These are phyloP conservation scores for Eleusine indica DNA, from an alignment of 176 grass and related monocot genomes.

Conservation along the genomic window DNA sequence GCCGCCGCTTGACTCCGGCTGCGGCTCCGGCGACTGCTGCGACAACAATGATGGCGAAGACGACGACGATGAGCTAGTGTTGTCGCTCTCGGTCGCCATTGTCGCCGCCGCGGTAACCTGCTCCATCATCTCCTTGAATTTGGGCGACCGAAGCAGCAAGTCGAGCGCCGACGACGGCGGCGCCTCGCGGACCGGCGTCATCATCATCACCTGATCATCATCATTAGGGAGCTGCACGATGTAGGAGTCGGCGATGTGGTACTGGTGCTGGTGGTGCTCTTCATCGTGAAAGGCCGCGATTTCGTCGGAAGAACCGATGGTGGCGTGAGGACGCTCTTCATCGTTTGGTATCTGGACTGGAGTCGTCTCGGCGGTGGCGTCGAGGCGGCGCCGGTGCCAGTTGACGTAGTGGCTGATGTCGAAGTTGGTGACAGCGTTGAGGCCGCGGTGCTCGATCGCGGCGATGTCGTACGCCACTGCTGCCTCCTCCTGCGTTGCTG, in stretches of 20 bases:
- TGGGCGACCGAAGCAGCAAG: slow-evolving; percentile 41
- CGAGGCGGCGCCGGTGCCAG: slow-evolving; percentile 24
- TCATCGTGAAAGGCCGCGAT: not conserved
- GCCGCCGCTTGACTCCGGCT: not conserved
- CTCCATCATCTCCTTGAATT: slow-evolving; percentile 65
- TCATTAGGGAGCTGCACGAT: not conserved
- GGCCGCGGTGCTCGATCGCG: slow-evolving; percentile 69
- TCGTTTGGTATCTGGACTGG: not conserved
- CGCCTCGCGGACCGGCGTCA: not conserved
- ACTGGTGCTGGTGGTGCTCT: not conserved
- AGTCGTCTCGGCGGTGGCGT: not conserved
- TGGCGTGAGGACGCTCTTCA: not conserved
- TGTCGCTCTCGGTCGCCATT: not conserved
- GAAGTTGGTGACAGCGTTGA: slow-evolving; percentile 82
- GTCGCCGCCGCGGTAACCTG: not conserved
- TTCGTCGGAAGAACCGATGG: not conserved
- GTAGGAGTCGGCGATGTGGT: not conserved
- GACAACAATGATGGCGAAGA: not conserved
- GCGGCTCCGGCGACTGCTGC: not conserved
- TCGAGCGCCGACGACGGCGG: slow-evolving; percentile 16
- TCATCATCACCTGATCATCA: too few relatives aligned
- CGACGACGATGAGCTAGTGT: not conserved
- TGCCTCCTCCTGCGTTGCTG: slow-evolving; percentile 81
- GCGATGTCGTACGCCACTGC: slow-evolving; percentile 80
- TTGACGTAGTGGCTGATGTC: slow-evolving; percentile 64